A percentile compares a stretch with the other conserved stretches of the same genome.
phyloP scores from a whole-genome alignment of 495 filamentous ascomycete species.

The Penicillium argentinense region DNA sequence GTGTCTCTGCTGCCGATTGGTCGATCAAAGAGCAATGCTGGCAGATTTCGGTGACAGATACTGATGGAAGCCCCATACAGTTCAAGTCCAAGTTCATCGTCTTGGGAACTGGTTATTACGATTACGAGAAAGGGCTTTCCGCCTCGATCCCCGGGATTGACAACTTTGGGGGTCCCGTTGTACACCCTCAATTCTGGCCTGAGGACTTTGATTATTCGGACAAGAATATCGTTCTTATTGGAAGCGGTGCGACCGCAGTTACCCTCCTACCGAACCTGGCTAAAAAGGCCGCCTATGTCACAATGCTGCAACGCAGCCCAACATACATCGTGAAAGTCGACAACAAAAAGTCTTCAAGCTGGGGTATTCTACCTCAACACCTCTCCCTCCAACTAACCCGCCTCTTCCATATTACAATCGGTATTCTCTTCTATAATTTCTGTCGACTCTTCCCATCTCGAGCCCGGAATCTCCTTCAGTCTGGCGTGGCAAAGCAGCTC shows the following conservation, averaged over 20 bases:
- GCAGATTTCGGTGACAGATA: slow-evolving; percentile 18
- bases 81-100: slow-evolving; percentile 11
- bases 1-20: slow-evolving; percentile 52
- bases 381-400: slow-evolving; percentile 29
- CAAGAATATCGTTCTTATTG: slow-evolving; percentile 50
- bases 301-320: slow-evolving; percentile 51
- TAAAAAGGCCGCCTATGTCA: slow-evolving; percentile 33
- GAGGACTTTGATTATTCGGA: slow-evolving; percentile 36
- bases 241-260: slow-evolving; percentile 49
- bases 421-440: slow-evolving; percentile 40
- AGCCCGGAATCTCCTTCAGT: slow-evolving; percentile 36
- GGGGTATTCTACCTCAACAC: slow-evolving; percentile 26
- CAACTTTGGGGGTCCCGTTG: slow-evolving; percentile 31
- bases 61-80: neutral
- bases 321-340: slow-evolving; percentile 49
- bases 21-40: slow-evolving; percentile 52
- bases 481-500: slow-evolving; percentile 40
- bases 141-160: slow-evolving; percentile 35
- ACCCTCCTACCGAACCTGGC: slow-evolving; percentile 38
- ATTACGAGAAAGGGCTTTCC: slow-evolving; percentile 51
- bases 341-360: slow-evolving; percentile 21
- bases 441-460: slow-evolving; percentile 50
- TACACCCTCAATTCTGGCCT: slow-evolving; percentile 49
- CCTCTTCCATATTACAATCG: slow-evolving; percentile 27
- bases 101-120: slow-evolving; percentile 26